Conservation (phyloP, 106 monocot species). For the Dactylorhiza incarnata region DNA sequence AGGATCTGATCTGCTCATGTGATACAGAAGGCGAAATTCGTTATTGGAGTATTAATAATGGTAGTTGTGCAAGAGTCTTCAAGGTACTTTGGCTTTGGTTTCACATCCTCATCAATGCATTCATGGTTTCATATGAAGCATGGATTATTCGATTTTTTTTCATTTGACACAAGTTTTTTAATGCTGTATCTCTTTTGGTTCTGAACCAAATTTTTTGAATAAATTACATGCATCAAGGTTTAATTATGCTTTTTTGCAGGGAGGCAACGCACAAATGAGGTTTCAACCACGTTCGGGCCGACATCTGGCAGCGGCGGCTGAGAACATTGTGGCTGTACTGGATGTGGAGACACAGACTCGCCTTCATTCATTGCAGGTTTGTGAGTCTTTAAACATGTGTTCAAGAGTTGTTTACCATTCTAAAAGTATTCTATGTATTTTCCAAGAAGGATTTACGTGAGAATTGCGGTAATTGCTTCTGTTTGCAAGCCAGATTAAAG, state of each 20-base stretch:
- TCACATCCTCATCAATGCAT: neutral
- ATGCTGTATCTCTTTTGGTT: neutral
- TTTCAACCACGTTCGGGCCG: slow-evolving; percentile 68
- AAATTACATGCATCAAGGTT: neutral
- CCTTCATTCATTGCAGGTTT: slow-evolving; percentile 31
- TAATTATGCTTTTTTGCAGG: slow-evolving; percentile 27
- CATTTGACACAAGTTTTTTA: neutral
- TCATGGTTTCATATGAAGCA: neutral
- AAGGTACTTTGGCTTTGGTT: slow-evolving; percentile 32
- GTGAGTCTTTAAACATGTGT: neutral
- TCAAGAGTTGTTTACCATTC: too few species aligned
- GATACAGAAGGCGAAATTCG: slow-evolving; percentile 75
- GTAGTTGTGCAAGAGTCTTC: slow-evolving; percentile 44
- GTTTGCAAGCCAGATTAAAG: neutral
- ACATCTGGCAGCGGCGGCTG: slow-evolving; percentile 68
- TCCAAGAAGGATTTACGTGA: too few species aligned
- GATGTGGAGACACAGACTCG: slow-evolving; percentile 39
- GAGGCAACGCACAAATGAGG: slow-evolving; percentile 63
- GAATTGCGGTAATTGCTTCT: too few species aligned
- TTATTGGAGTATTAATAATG: slow-evolving; percentile 83
- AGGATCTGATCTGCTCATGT: slow-evolving; percentile 80
- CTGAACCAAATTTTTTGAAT: neutral
- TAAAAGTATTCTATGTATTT: too few species aligned
- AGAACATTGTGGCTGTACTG: slow-evolving; percentile 35
- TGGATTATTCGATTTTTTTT: neutral